Base-by-base conservation (phyloP, 352 stramenopile species). In the Pythium apleroticum region DNA sequence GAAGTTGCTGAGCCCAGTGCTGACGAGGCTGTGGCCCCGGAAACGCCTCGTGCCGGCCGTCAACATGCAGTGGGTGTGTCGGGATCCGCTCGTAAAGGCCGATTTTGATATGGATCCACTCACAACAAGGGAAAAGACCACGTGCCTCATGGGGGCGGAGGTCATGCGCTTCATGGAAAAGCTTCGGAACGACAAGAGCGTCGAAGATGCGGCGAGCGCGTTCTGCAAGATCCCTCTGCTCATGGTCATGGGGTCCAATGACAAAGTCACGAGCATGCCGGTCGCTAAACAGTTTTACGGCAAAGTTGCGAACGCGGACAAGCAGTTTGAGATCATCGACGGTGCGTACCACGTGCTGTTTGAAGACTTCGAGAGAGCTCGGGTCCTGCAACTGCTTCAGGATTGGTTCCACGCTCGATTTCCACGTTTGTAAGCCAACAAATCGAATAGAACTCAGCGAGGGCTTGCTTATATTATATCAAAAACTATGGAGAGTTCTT, bases 301-400 rank as follows among this genome's bases (percentile, higher is more conserved):
- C 7, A 72, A 76, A 15, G 37, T 80, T 24, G 69, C 67, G 0
- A 81, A 55, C 50, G 60, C 33, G 4, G 80, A 90, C 75, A 92
- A 92, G 65, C 68, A 78, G 45, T 73, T 90, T 52, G 78, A 77
- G 63, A 25, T 84, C 15, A 81, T 92, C 31, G 66, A 76, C 3
- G 81, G 73, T 0, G 57, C 77, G 14, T 90, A 73, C 56, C 81
- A 92, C 27, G 73, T 73, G 30, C 63, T 90, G 5, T 89, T 81
- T 60, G 76, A 90, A 39, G 84, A 92, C 57, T 75, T 75, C 1
- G 78, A 90, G 53, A 75, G 77, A 17, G 74, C 88, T 15, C 53
- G 72, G 2, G 81, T 89, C n/a, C 60, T 88, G 22, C 55, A 71
- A 5, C 65, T 72, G 31, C 50, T 86, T 14, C 60, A 55, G 45